Evolutionary conservation across 768 basidiomycete genomes (phyloP).

Genomic region (Fomitopsis pulvina): DNA sequence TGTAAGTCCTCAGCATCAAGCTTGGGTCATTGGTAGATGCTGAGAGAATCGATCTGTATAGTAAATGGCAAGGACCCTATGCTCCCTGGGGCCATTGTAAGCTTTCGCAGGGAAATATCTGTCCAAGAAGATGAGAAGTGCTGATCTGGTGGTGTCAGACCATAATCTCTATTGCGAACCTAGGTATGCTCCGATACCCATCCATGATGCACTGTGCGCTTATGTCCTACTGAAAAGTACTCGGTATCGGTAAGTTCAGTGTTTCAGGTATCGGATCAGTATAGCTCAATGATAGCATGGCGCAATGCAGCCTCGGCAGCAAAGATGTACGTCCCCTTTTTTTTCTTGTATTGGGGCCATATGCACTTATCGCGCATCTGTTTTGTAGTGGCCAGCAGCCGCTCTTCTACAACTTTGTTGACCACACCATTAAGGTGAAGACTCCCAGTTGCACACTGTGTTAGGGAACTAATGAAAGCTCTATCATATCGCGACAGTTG

Average conservation of each 20-base stretch:
- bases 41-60: background rate
- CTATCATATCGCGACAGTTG: constrained; percentile 1
- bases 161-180: background rate
- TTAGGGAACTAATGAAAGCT: background rate
- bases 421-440: constrained; percentile 5
- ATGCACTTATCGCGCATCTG: background rate
- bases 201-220: background rate
- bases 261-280: too few species aligned
- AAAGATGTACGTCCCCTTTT: background rate
- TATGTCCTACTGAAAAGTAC: background rate
- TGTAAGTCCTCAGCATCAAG: background rate
- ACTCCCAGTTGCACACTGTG: background rate
- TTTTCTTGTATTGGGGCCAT: background rate
- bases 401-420: constrained; percentile 10
- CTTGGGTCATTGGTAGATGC: background rate
- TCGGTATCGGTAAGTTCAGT: constrained; percentile 3
- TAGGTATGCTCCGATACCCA: background rate
- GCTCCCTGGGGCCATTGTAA: constrained; percentile 5
- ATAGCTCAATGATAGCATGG: background rate
- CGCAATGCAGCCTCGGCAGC: background rate
- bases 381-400: constrained; percentile 5
- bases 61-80: constrained; percentile 1
- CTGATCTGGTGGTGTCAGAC: background rate
- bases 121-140: background rate
- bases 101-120: background rate